Conservation (phyloP, 805 yeast species). For the Candida easanensis region DNA sequence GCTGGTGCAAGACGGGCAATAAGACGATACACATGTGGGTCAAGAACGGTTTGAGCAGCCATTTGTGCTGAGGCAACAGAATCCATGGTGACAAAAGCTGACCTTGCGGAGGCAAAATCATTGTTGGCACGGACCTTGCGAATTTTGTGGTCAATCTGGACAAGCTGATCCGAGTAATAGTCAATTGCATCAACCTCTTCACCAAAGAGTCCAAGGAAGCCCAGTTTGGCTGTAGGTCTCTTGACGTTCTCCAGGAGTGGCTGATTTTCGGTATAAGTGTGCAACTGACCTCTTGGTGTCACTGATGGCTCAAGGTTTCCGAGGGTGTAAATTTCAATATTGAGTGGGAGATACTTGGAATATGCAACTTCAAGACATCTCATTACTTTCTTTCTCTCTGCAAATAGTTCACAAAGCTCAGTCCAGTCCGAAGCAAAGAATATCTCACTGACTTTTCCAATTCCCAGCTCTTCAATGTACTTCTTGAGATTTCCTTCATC, state of each 20-base stretch:
- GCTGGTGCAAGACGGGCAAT: conserved; percentile 91
- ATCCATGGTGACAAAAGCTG: conserved; percentile 94
- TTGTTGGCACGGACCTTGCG: conserved; percentile 39
- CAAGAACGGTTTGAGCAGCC: conserved; percentile 93
- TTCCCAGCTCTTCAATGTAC: conserved; percentile 74
- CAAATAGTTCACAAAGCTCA: conserved; percentile 59
- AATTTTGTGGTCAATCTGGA: conserved; percentile 69
- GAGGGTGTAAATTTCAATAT: conserved; percentile 24
- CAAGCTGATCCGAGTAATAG: conserved; percentile 63
- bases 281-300: conserved; percentile 13
- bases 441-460: conserved; percentile 76
- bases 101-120: conserved; percentile 67
- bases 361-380: conserved; percentile 57
- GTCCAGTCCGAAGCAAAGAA: conserved; percentile 87
- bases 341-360: conserved; percentile 20
- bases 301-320: conserved; percentile 29
- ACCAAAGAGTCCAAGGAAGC: conserved; percentile 53
- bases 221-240: conserved; percentile 49
- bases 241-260: conserved; percentile 1
- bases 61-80: conserved; percentile 94
- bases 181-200: conserved; percentile 77
- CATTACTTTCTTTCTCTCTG: conserved; percentile 51
- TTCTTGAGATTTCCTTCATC: conserved; percentile 64
- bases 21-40: conserved; percentile 80
- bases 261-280: conserved; percentile 2